Base-by-base conservation (phyloP, 768 basidiomycete species). In the Cytidiella melzeri region DNA sequence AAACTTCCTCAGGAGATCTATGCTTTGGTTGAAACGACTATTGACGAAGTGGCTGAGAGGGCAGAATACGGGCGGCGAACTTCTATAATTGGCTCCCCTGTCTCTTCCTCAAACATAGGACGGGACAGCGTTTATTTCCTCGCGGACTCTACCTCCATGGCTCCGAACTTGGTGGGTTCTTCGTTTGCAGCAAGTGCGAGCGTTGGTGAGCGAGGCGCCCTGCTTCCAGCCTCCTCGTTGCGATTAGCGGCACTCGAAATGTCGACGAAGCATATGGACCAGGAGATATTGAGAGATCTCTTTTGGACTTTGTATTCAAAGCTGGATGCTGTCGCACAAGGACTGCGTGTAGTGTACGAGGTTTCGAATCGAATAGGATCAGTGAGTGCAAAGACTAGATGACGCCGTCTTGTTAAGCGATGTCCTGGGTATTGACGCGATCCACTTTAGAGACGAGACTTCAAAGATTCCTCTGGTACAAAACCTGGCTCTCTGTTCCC, bases 261-360 rank as follows among this genome's bases (percentile, higher is more conserved):
- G 5, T 79, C 83, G 15, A 70, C 81, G 0, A 87, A 83, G 54
- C 76, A 80, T 26, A 71, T 75, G 15, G 89, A 96, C 58, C 88
- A 91, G 52, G 92, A 95, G 60, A 86, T 87, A 12, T 65, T 99
- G 47, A 77, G 73, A 52, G 96, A 98, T 64, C 74, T 99, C 28
- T 98, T 98, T 66, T 98, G 95, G 95, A 96, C 95, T 2, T 62
- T 95, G 13, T 99, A 92, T 64, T 96, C 92, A 13, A 98, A 99
- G 66, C 61, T 99, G 41, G 86, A 93, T 61, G 96, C 96, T 25
- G 88, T 98, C 18, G 76, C 87, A 12, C 94, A 99, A 64, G 91
- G 94, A 9, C 71, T 96, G 53, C 74, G 93, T 45, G 84, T 96
- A 3, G 78, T 93, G 3, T 92, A 84, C 54, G 96, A 99, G 64